These are phyloP conservation scores for Chloris gayana DNA, from an alignment of 176 grass and related monocot species.

Conservation along the genomic window DNA sequence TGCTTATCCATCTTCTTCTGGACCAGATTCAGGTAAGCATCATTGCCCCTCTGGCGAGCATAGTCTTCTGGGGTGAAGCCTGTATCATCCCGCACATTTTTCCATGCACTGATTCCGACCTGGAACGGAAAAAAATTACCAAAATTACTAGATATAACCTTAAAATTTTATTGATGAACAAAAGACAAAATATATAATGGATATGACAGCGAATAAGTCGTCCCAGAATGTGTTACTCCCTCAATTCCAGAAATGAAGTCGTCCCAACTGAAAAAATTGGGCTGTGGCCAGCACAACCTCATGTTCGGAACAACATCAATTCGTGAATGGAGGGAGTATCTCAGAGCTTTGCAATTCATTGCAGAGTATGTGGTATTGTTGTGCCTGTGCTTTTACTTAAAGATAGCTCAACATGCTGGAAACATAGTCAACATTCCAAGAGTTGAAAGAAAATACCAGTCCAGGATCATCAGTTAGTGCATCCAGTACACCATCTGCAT, in stretches of 20 bases:
- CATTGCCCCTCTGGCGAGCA: conserved; percentile 56
- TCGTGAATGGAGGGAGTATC: background rate
- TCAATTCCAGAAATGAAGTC: no score
- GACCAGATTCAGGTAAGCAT: conserved; percentile 71
- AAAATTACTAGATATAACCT: conserved; percentile 16
- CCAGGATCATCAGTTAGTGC: conserved; percentile 83
- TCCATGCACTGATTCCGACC: conserved; percentile 87
- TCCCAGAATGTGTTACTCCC: background rate
- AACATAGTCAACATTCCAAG: conserved; percentile 24
- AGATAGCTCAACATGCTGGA: background rate
- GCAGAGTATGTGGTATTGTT: background rate
- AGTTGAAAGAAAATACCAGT: conserved; percentile 62
- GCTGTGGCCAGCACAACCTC: no score
- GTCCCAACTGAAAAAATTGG: no score
- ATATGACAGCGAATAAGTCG: background rate
- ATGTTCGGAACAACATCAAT: no score
- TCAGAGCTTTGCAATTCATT: background rate
- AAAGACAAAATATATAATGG: conserved; percentile 5
- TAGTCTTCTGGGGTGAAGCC: conserved; percentile 87
- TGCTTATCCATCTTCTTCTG: conserved; percentile 89
- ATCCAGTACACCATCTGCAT: conserved; percentile 78
- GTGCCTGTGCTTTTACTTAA: background rate
- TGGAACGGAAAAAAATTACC: conserved; percentile 31
- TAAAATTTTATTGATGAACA: conserved; percentile 15
- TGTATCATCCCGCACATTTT: conserved; percentile 51